These are phyloP conservation scores for Phyllostachys edulis DNA, from an alignment of 176 grass and related monocot genomes.

Conservation along the genomic window DNA sequence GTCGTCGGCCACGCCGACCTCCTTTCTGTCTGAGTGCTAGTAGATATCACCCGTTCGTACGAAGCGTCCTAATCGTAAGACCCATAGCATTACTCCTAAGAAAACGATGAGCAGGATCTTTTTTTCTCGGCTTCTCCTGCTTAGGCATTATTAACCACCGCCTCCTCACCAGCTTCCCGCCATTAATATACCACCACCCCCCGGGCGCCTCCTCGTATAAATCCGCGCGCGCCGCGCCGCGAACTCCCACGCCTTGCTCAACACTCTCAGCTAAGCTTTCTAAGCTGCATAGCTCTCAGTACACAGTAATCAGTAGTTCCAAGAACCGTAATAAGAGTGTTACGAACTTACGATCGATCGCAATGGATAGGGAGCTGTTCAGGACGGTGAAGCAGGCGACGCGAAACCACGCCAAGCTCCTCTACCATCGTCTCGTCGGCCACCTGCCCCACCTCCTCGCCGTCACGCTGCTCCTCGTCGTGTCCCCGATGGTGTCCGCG, in stretches of 20 bases:
- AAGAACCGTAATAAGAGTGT: background rate
- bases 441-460: conserved; percentile 26
- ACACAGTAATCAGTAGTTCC: background rate
- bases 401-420: conserved; percentile 30
- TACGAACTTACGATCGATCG: background rate
- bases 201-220: conserved; percentile 5
- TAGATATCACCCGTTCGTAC: too few relatives aligned
- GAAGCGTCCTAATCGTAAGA: too few relatives aligned
- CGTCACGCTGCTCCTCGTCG: conserved; percentile 13
- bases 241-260: background rate
- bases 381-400: conserved; percentile 17
- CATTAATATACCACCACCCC: background rate
- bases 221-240: background rate
- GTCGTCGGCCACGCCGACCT: too few relatives aligned
- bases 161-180: conserved; percentile 20
- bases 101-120: too few relatives aligned
- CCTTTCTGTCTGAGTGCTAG: too few relatives aligned
- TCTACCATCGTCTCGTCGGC: conserved; percentile 21
- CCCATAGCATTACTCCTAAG: too few relatives aligned
- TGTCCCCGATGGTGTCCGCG: background rate
- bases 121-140: background rate
- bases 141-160: conserved; percentile 26
- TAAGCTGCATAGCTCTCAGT: background rate
- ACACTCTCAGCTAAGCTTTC: background rate
- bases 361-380: conserved; percentile 30